A percentile compares a stretch with the other conserved stretches of the same genome.
phyloP scores from a whole-genome alignment of 2,329 filamentous ascomycete species.

The Coniochaeta sp. region DNA sequence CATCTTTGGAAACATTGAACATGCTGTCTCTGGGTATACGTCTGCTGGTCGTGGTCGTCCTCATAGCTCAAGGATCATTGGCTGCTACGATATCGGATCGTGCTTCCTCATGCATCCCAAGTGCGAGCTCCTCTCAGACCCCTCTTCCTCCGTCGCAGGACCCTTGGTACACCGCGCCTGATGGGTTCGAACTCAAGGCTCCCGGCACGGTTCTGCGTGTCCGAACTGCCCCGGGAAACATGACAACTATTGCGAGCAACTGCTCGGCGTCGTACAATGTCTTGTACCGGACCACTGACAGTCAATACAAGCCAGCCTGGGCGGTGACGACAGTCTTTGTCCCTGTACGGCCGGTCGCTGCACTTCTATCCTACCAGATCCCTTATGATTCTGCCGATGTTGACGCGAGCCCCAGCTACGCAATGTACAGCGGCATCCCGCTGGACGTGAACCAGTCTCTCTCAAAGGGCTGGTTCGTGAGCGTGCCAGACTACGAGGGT shows the following conservation, averaged over 20 bases:
- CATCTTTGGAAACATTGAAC: not conserved
- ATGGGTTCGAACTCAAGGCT: slow-evolving; percentile 15
- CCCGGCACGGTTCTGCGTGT: slow-evolving; percentile 22
- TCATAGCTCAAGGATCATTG: not conserved
- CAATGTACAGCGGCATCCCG: slow-evolving; percentile 15
- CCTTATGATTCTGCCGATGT: slow-evolving; percentile 30
- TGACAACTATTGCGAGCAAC: slow-evolving; percentile 11
- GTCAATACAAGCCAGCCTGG: slow-evolving; percentile 24
- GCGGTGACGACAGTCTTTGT: slow-evolving; percentile 29
- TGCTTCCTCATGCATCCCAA: not conserved
- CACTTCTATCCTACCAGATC: slow-evolving; percentile 33
- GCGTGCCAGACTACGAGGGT: slow-evolving; percentile 37
- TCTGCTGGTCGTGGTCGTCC: not conserved
- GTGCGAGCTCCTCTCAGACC: not conserved
- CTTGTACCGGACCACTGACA: slow-evolving; percentile 28
- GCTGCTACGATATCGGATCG: not conserved
- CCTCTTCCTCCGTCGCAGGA: slow-evolving; percentile 19
- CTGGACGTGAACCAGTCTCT: slow-evolving; percentile 25
- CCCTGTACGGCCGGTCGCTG: slow-evolving; percentile 11
- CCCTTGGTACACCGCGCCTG: slow-evolving; percentile 23
- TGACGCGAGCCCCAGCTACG: slow-evolving; percentile 28
- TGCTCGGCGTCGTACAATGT: slow-evolving; percentile 23
- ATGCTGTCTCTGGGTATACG: not conserved
- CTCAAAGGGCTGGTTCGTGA: slow-evolving; percentile 32
- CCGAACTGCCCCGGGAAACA: slow-evolving; percentile 18